Percentiles rank a stretch among this genome's conserved stretches.
Conservation (phyloP, 2,329 filamentous ascomycete genomes). For the Talaromyces marneffei region DNA sequence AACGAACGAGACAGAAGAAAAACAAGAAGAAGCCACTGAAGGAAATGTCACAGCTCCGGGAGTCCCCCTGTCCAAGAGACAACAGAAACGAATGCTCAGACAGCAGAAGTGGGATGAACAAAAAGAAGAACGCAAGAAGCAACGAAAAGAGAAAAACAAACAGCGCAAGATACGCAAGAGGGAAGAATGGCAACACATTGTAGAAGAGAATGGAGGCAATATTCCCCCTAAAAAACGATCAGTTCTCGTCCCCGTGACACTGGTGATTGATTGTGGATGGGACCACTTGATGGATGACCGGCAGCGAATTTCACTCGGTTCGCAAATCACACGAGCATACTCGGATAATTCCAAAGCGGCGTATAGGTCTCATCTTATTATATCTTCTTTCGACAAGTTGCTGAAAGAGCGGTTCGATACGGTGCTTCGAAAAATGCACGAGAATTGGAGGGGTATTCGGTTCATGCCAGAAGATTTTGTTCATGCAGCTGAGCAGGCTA, state of each 20-base stretch:
- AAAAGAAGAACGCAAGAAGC: slow-evolving; percentile 54
- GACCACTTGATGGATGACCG: slow-evolving; percentile 83
- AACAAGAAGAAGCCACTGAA: slow-evolving; percentile 10
- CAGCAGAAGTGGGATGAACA: slow-evolving; percentile 70
- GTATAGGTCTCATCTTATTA: slow-evolving; percentile 64
- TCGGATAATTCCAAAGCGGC: slow-evolving; percentile 71
- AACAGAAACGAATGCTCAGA: slow-evolving; percentile 70
- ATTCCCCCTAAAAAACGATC: slow-evolving; percentile 27
- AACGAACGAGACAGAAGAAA: neutral
- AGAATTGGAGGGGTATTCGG: slow-evolving; percentile 70
- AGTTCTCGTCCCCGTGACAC: slow-evolving; percentile 64
- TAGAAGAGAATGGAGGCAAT: slow-evolving; percentile 25
- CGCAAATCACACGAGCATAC: slow-evolving; percentile 82
- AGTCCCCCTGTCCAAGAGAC: slow-evolving; percentile 69
- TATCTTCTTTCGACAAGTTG: slow-evolving; percentile 71
- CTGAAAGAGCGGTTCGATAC: slow-evolving; percentile 76
- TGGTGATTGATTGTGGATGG: slow-evolving; percentile 89
- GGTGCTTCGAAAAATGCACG: slow-evolving; percentile 63
- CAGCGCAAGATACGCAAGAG: slow-evolving; percentile 48
- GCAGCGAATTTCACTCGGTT: slow-evolving; percentile 74
- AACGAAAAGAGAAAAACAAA: slow-evolving; percentile 52
- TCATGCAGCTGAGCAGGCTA: slow-evolving; percentile 59
- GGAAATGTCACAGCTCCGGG: slow-evolving; percentile 12
- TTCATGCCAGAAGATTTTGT: slow-evolving; percentile 72
- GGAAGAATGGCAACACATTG: slow-evolving; percentile 34